Conservation (phyloP, 1,284 basidiomycete genomes). For the Malassezia nana region DNA sequence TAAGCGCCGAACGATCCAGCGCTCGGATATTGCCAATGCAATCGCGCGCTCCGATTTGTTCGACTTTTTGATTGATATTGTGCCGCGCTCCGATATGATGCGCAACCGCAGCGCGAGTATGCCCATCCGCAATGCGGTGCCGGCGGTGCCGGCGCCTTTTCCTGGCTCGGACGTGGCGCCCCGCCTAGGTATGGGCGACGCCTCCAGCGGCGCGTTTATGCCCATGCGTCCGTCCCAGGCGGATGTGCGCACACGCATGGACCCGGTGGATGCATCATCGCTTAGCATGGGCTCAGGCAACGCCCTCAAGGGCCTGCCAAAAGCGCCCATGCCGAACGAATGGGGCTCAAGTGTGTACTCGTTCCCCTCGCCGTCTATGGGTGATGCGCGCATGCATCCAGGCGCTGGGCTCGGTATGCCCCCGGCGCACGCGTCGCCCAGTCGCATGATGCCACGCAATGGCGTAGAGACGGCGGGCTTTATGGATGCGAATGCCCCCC, state of each 20-base stretch:
- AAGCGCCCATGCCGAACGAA: slow-evolving; percentile 8
- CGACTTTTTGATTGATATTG: slow-evolving; percentile 47
- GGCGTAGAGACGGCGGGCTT: slow-evolving; percentile 9
- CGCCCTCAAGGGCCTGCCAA: slow-evolving; percentile 12
- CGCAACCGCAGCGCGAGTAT: slow-evolving; percentile 15
- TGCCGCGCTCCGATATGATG: slow-evolving; percentile 37
- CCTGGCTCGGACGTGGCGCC: background rate
- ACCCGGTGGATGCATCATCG: slow-evolving; percentile 1
- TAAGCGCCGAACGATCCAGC: slow-evolving; percentile 43
- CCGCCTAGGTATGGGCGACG: slow-evolving; percentile 6
- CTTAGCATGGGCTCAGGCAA: background rate
- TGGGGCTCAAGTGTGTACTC: slow-evolving; percentile 14
- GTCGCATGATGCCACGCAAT: slow-evolving; percentile 4
- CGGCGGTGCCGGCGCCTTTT: background rate
- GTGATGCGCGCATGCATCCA: slow-evolving; percentile 14
- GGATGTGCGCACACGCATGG: slow-evolving; percentile 9
- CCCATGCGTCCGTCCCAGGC: slow-evolving; percentile 11
- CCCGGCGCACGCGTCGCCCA: background rate
- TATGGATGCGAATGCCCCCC: slow-evolving; percentile 10
- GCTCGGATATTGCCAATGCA: slow-evolving; percentile 41
- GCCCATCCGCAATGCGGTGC: slow-evolving; percentile 12
- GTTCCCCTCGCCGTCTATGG: slow-evolving; percentile 11
- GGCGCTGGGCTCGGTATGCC: slow-evolving; percentile 7
- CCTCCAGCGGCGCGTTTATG: slow-evolving; percentile 1
- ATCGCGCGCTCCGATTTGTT: slow-evolving; percentile 44